Evolutionary conservation across 2,329 filamentous ascomycete genomes (phyloP), one percentile per base, ranked within the genome.

Genomic region (Thielaviopsis punctulata): DNA sequence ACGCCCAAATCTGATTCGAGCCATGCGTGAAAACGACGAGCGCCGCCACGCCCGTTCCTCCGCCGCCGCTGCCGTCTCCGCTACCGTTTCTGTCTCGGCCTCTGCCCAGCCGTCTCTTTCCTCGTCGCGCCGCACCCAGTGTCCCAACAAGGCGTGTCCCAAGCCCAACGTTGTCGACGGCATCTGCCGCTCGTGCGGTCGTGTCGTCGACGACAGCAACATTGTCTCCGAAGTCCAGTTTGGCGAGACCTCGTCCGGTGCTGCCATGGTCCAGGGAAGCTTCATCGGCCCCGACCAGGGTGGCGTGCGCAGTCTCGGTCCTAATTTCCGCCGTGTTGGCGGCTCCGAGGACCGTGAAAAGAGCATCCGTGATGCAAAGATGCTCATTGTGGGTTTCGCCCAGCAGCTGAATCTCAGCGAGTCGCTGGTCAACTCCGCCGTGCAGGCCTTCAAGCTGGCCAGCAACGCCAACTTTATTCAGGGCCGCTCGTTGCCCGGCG

Each of bases 181-280:
- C 36, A 76, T 86, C 58, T 96, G 92, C 67, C 78, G 80, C 56
- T 83, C 79, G 46, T 96, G 92, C 65, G 90, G 88, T 73, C 82
- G 79, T 55, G 79, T 95, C 58, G 78, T 90, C 52, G 82, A 85
- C 59, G 84, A 93, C 62, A 82, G 80, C 63, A 88, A 93, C 62
- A 95, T 96, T 57, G 89, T 95, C 54, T 79, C 87, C 48, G 92
- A 98, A 65, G 79, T 96, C 56, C 82, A 82, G 21, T 98, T 96
- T 62, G 88, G 88, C 58, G 90, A 98, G 69, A 84, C 80, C 24
- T 79, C 86, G 0, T 81, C 79, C 30, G 92, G 92, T 60, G 87
- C 86, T 48, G 89, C 90, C 50, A 77, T 93, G 49, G 87, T 95
- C 18, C 87, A 95, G 64, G 92, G 92, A 64, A 89, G 82, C 57